Conservation (phyloP, 2,329 filamentous ascomycete genomes). For the Magnaporthiopsis poae region DNA sequence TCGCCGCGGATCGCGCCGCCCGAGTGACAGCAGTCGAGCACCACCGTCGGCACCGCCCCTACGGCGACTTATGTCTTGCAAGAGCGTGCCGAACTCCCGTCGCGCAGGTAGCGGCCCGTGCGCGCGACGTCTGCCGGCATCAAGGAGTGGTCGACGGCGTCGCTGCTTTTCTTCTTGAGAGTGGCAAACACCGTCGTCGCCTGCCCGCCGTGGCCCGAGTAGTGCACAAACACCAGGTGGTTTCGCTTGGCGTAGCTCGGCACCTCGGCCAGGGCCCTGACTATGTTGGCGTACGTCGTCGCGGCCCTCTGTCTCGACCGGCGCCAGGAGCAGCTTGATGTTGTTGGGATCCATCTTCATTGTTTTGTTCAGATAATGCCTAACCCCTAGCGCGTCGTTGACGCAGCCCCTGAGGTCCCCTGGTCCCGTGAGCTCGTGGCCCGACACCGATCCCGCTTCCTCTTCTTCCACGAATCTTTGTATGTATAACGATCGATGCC, state of each 20-base stretch:
- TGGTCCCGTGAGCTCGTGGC: background rate
- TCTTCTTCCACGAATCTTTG: too few species aligned
- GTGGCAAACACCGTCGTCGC: background rate
- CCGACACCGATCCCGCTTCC: background rate
- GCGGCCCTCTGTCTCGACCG: background rate
- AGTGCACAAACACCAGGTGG: background rate
- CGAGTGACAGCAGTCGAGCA: slow-evolving; percentile 4
- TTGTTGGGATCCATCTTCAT: background rate
- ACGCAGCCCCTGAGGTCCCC: background rate
- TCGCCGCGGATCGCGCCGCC: background rate
- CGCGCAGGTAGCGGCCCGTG: background rate
- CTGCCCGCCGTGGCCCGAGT: slow-evolving; percentile 2
- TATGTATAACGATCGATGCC: too few species aligned
- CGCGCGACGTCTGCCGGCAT: background rate
- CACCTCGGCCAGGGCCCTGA: background rate
- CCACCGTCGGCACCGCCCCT: background rate
- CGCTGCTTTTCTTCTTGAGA: too few species aligned
- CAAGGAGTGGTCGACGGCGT: background rate
- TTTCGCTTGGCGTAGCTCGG: background rate
- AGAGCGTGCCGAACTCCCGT: background rate
- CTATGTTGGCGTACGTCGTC: background rate
- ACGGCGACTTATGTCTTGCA: background rate
- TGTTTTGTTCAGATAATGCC: background rate
- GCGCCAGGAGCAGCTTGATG: background rate
- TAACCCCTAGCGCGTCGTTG: background rate